phyloP scores from a whole-genome alignment of 306 rosid species.

The Vigna trinervia region DNA sequence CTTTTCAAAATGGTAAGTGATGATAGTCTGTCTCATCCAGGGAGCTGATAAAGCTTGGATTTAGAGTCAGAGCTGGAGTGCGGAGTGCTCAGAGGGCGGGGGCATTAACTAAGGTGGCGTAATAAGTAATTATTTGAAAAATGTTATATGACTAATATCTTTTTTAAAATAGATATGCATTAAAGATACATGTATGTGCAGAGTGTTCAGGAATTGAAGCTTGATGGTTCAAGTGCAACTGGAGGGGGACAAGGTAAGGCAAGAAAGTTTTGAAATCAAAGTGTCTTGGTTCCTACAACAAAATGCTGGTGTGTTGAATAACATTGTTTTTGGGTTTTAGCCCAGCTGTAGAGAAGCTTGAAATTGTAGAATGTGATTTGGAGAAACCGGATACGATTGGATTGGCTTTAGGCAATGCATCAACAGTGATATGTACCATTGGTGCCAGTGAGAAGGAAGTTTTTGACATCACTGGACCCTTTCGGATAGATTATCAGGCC shows the following conservation, averaged over 20 bases:
- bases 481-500: conserved; percentile 85
- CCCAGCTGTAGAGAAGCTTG: conserved; percentile 99
- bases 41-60: conserved; percentile 97
- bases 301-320: conserved; percentile 59
- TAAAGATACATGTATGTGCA: conserved; percentile 53
- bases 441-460: conserved; percentile 98
- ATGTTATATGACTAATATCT: conserved; percentile 8
- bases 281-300: conserved; percentile 31
- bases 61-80: conserved; percentile 89
- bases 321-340: conserved; percentile 90
- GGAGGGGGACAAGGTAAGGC: conserved; percentile 68
- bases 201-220: conserved; percentile 78
- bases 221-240: conserved; percentile 56
- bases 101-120: conserved; percentile 66
- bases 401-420: conserved; percentile 77
- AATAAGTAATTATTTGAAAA: conserved; percentile 4
- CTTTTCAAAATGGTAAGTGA: conserved; percentile 37
- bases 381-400: conserved; percentile 74
- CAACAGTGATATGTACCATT: conserved; percentile 85
- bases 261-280: conserved; percentile 44
- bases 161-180: conserved; percentile 36
- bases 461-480: conserved; percentile 92
- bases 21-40: conserved; percentile 53
- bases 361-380: conserved; percentile 94
- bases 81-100: conserved; percentile 76